phyloP scores from a whole-genome alignment of 768 basidiomycete species.

The Pleurotus tuber-regium region DNA sequence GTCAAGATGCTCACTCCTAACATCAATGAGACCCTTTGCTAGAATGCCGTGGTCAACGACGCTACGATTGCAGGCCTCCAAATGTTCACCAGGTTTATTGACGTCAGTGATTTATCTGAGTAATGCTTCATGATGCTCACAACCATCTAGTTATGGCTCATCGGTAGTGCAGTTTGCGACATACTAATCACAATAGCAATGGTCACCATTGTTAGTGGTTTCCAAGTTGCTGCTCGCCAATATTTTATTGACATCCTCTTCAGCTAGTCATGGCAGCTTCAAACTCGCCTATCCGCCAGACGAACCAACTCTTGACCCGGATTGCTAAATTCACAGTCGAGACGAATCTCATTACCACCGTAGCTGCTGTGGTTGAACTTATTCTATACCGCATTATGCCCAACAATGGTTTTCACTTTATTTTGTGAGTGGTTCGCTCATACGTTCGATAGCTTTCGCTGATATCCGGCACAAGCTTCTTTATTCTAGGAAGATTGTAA shows the following conservation, averaged over 20 bases:
- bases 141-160: constrained; percentile 14
- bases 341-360: constrained; percentile 16
- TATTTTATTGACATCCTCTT: neutral
- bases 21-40: neutral
- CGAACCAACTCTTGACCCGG: neutral
- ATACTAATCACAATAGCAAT: constrained; percentile 25
- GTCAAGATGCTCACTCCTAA: neutral
- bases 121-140: neutral
- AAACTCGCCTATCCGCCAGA: neutral
- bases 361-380: constrained; percentile 13
- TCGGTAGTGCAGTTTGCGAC: constrained; percentile 13
- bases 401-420: constrained; percentile 16
- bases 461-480: constrained; percentile 14
- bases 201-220: constrained; percentile 10
- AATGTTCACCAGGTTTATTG: neutral
- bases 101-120: neutral
- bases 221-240: too few relatives aligned
- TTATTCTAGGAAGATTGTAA: constrained; percentile 14
- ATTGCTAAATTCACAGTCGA: constrained; percentile 12
- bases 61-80: too few relatives aligned
- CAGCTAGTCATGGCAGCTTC: neutral
- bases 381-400: constrained; percentile 14
- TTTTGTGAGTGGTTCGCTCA: constrained; percentile 10
- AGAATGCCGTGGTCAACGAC: neutral
- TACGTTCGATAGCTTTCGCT: neutral